Evolutionary conservation across 257 asterid genomes (phyloP).

Genomic region (Plectranthus barbatus): DNA sequence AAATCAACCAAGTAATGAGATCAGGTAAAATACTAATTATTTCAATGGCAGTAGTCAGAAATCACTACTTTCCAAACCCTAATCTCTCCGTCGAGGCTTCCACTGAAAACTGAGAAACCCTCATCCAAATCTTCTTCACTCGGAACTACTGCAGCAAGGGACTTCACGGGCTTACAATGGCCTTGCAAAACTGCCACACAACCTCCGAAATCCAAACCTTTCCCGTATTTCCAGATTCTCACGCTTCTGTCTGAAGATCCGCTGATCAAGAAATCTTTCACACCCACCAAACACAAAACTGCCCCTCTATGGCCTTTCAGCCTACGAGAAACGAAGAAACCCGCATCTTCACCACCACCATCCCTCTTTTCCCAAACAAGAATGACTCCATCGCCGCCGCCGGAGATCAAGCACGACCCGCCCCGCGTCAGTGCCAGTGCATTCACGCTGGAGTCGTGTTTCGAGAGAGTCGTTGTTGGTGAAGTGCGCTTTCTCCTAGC

Average conservation of each 20-base stretch:
- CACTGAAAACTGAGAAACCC: constrained; percentile 38
- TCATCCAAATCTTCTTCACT: constrained; percentile 14
- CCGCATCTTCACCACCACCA: background rate
- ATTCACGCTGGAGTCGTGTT: constrained; percentile 40
- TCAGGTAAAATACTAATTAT: too few relatives aligned
- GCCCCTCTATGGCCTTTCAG: constrained; percentile 49
- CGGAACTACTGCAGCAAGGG: constrained; percentile 23
- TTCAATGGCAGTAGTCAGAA: background rate
- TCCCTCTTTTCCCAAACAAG: constrained; percentile 30
- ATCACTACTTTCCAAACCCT: constrained; percentile 41
- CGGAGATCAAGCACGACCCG: constrained; percentile 37
- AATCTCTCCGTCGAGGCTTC: constrained; percentile 55
- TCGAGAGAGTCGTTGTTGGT: constrained; percentile 5
- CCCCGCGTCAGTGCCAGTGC: constrained; percentile 31
- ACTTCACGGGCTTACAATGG: constrained; percentile 41
- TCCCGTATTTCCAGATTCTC: constrained; percentile 37
- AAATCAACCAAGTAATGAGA: too few relatives aligned
- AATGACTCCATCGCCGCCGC: constrained; percentile 37
- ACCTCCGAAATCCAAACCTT: constrained; percentile 11
- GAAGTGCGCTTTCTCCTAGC: background rate
- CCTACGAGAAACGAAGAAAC: constrained; percentile 11
- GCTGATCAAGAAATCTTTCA: constrained; percentile 36
- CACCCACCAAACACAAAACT: constrained; percentile 27
- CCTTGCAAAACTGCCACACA: constrained; percentile 42
- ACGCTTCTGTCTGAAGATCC: constrained; percentile 48